These are phyloP conservation scores for Fraxinus dipetala DNA, from an alignment of 305 asterid genomes.

Conservation along the genomic window DNA sequence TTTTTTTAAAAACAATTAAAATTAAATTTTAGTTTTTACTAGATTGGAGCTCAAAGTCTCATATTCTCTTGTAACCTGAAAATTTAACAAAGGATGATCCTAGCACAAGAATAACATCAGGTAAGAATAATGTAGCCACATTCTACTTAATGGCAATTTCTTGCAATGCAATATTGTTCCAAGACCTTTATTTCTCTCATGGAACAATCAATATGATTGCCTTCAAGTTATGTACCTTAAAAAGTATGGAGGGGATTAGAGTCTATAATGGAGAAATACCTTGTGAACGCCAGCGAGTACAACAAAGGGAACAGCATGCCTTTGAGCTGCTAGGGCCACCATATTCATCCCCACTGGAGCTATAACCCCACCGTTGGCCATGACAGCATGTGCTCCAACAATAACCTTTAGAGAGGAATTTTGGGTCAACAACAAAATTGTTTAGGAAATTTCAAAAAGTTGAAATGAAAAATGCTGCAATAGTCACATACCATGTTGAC, in stretches of 20 bases:
- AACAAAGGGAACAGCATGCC: slow-evolving; percentile 97
- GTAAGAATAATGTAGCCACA: neutral
- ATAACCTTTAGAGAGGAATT: slow-evolving; percentile 58
- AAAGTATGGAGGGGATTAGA: neutral
- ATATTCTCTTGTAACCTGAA: neutral
- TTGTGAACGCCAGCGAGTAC: slow-evolving; percentile 97
- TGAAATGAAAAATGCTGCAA: slow-evolving; percentile 9
- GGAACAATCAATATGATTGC: neutral
- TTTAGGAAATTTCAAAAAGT: neutral
- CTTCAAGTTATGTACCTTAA: neutral
- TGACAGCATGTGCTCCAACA: slow-evolving; percentile 98
- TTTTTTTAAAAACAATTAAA: neutral
- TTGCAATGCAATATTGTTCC: neutral
- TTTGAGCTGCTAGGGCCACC: slow-evolving; percentile 95
- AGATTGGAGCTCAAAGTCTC: neutral
- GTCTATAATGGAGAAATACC: slow-evolving; percentile 41
- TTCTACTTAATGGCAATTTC: neutral
- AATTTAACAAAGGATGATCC: neutral
- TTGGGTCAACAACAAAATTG: slow-evolving; percentile 21
- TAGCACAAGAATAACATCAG: neutral
- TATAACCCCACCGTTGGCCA: slow-evolving; percentile 97
- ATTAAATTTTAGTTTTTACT: neutral
- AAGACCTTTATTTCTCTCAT: neutral
- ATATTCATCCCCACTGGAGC: slow-evolving; percentile 98
- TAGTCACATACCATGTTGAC: slow-evolving; percentile 76